A percentile compares a stretch with the other conserved stretches of the same genome.
These are phyloP conservation scores for Cicer judaicum DNA, from an alignment of 306 rosid species.

Conservation along the genomic window DNA sequence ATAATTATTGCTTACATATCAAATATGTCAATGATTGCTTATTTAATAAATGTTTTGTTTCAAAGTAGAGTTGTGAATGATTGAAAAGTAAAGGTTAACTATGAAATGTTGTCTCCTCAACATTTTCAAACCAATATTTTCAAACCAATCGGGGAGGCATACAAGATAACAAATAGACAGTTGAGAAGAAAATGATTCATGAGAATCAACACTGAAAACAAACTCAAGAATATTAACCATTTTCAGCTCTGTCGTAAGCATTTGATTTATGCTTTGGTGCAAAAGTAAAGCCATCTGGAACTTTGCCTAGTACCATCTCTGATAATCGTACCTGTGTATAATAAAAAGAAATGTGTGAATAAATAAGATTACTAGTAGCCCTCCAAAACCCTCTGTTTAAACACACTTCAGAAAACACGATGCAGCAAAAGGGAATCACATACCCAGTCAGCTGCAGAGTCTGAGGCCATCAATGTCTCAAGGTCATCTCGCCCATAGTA, in stretches of 20 bases:
- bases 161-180: conserved; percentile 9
- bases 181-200: conserved; percentile 15
- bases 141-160: not conserved
- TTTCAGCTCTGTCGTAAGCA: conserved; percentile 88
- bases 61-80: not conserved
- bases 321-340: conserved; percentile 75
- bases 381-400: not conserved
- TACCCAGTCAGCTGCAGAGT: conserved; percentile 99
- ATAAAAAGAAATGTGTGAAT: not conserved
- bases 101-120: conserved; percentile 20
- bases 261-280: conserved; percentile 95
- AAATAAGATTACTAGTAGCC: not conserved
- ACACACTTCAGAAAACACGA: not conserved
- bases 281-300: conserved; percentile 76
- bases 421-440: conserved; percentile 30
- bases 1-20: conserved; percentile 26
- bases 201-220: conserved; percentile 18
- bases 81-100: conserved; percentile 35
- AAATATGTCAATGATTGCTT: conserved; percentile 28
- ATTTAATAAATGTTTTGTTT: conserved; percentile 37
- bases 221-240: conserved; percentile 58
- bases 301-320: conserved; percentile 92
- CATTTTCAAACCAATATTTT: conserved; percentile 30
- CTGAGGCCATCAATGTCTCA: conserved; percentile 94
- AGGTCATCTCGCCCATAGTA: conserved; percentile 83